These are phyloP conservation scores for Neurospora africana DNA, from an alignment of 495 filamentous ascomycete genomes.

Conservation along the genomic window DNA sequence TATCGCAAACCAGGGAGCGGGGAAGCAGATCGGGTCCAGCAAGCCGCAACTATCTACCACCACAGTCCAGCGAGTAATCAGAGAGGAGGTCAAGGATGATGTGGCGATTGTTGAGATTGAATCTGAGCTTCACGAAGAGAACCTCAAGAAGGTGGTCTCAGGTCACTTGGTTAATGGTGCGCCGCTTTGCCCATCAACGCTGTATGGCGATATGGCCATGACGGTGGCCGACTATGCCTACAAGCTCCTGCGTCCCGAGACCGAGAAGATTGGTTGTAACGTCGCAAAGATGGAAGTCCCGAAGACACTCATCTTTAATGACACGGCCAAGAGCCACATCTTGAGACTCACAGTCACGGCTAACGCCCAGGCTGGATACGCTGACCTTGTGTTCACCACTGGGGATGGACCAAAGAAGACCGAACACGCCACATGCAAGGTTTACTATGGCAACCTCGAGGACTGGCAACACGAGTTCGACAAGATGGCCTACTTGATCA, in stretches of 20 bases:
- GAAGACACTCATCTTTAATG: conserved; percentile 59
- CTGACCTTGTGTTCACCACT: conserved; percentile 29
- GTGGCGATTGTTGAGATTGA: conserved; percentile 50
- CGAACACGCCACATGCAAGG: conserved; percentile 42
- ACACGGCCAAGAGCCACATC: conserved; percentile 40
- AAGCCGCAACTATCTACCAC: conserved; percentile 39
- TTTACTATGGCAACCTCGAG: conserved; percentile 34
- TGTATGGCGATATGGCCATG: conserved; percentile 71
- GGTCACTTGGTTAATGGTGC: conserved; percentile 67
- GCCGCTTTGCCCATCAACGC: conserved; percentile 41
- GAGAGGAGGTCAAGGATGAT: conserved; percentile 44
- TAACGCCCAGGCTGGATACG: conserved; percentile 27
- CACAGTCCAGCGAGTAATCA: conserved; percentile 42
- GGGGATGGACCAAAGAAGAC: conserved; percentile 32
- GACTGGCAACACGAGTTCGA: conserved; percentile 45
- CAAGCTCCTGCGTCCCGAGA: conserved; percentile 43
- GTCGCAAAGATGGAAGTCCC: conserved; percentile 55
- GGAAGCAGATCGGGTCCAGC: conserved; percentile 40
- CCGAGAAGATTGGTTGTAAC: conserved; percentile 45
- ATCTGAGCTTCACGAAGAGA: conserved; percentile 52
- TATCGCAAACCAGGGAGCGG: conserved; percentile 40
- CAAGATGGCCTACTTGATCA: conserved; percentile 46
- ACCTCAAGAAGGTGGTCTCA: conserved; percentile 49
- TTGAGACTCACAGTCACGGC: conserved; percentile 33
- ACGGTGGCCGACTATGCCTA: conserved; percentile 62